Evolutionary conservation across 2,329 filamentous ascomycete species (phyloP), one percentile per base, ranked within the genome.

Genomic region (Grosmannia penicillata): DNA sequence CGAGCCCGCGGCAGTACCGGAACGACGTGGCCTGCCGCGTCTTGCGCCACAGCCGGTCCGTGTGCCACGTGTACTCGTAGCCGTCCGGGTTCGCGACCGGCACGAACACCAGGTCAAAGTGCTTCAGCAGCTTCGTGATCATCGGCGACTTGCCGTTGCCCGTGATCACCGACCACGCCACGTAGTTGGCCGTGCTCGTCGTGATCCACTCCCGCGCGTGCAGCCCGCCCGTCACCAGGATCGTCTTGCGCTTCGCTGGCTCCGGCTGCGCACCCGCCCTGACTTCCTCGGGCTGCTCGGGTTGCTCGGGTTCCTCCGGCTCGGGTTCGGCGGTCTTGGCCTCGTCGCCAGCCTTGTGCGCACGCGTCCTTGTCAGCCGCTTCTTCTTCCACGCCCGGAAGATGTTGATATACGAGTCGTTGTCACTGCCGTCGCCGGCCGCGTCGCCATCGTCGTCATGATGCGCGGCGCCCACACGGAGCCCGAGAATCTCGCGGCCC

Each of bases 201-300:
- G 85, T 84, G 47, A 98, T 93, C 91, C 91, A 98, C 64, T 98
- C 91, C 27, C 91, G 75, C 4, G 87, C 89, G 56, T 96, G 91
- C n/a, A 82, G 68, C 35, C 89, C 89, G 38, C 85, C 91, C 4
- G 78, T 78, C 17, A 98, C 65, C 36, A 50, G 45, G 14, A 57
- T 55, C 3, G 55, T 54, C 43, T 56, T 37, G 14, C 31, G 21
- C 35, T 24, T 37, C 19, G 17, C 8, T n/a, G 27, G 36, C 10
- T 38, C 27, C 5, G 39, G 40, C 15, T 34, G 15, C 6, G 13
- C 24, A 4, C 3, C n/a, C 25, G 33, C 17, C 15, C 10, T 6
- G 34, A 6, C 17, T n/a, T n/a, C 6, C 4, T 11, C 11, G 5
- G 8, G 13, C 9, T n/a, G 19, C 19, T 14, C 18, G 15, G 10